Evolutionary conservation across 2,329 filamentous ascomycete genomes (phyloP).

Genomic region (Cladosporium sp.): DNA sequence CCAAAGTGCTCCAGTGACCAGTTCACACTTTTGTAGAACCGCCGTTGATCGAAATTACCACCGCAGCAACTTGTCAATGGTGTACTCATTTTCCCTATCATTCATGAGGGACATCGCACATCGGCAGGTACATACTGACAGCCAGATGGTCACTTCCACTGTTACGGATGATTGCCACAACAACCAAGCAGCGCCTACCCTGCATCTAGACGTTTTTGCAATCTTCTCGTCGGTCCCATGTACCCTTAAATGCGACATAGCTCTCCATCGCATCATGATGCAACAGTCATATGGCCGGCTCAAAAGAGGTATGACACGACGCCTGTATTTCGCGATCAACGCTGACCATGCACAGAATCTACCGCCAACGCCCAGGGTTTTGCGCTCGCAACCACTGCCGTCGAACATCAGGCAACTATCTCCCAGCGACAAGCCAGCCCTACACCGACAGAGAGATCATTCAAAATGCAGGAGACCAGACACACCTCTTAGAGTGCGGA

Average conservation of each 20-base stretch:
- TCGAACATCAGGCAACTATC: slow-evolving; percentile 20
- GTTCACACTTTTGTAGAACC: background rate
- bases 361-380: slow-evolving; percentile 4
- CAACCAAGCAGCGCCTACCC: background rate
- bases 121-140: background rate
- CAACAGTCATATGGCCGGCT: slow-evolving; percentile 27
- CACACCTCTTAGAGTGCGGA: slow-evolving; percentile 37
- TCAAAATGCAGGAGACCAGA: slow-evolving; percentile 32
- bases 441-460: slow-evolving; percentile 35
- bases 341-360: slow-evolving; percentile 7
- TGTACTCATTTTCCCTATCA: background rate
- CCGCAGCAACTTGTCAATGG: background rate
- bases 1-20: background rate
- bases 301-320: slow-evolving; percentile 31
- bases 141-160: background rate
- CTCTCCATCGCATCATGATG: background rate
- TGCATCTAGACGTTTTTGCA: background rate
- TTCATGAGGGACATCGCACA: no score
- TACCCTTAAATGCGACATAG: no score
- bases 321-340: background rate
- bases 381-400: background rate
- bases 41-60: background rate
- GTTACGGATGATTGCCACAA: background rate
- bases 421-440: slow-evolving; percentile 32
- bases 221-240: background rate